Evolutionary conservation across 306 rosid genomes (phyloP), one percentile per base, ranked within the genome.

Genomic region (Mimosa bimucronata): DNA sequence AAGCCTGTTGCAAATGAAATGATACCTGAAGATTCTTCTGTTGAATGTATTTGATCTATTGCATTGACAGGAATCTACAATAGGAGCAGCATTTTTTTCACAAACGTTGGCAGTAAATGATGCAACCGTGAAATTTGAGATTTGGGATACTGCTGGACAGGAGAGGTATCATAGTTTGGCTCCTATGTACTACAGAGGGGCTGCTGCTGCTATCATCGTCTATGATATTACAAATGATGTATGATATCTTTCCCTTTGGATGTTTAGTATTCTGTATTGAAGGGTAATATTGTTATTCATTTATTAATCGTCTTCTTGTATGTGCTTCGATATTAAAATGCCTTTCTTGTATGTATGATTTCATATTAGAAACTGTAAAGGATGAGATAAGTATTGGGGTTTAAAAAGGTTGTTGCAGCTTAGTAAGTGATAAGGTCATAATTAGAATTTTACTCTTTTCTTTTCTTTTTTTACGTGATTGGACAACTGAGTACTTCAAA

Each of bases 121-220:
- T 52, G 90, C 90, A 21, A 88, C 87, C 0, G 90, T 88, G 41
- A 88, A 88, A 78, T 88, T 88, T 75, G 92, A 88, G 87, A 88
- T 88, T 50, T 88, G 92, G 92, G 92, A 88, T 53, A 88, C 92
- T 0, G 92, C 92, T 0, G 92, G 92, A 48, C 92, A 88, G 70
- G 92, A 88, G 87, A 82, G 92, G 67, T 88, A 88, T 77, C 92
- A 88, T 72, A 88, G 92, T 70, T 75, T 88, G 85, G 92, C 92
- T 80, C 92, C 92, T 72, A 88, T 88, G 92, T 88, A 88, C 69
- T 88, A 88, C 88, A 82, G 92, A 86, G 92, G 92, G 5, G 92
- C 92, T 44, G 92, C 92, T 58, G 92, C 90, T 66, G 90, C 92
- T 81, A 86, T 88, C 79, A 88, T 88, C 61, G 92, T 88, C 87